Base-by-base conservation (phyloP, 768 basidiomycete species). In the Udeniomyces megalosporus region DNA sequence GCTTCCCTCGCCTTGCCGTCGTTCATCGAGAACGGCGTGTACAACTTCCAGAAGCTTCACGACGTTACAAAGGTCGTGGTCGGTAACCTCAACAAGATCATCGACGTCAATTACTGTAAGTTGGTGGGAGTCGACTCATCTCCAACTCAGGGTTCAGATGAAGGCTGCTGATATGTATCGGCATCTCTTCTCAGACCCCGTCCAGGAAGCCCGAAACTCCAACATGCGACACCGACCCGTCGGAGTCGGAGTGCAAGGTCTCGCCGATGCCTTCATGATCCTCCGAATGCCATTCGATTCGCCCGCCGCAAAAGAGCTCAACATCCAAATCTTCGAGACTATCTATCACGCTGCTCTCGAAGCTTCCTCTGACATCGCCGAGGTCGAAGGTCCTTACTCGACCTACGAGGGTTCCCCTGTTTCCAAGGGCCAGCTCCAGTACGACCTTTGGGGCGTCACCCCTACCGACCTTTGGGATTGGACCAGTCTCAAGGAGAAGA, bases 151-250 rank as follows among this genome's bases (percentile, higher is more conserved):
- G n/a, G n/a, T n/a, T n/a, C n/a, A n/a, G n/a, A n/a, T n/a, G n/a
- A n/a, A n/a, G n/a, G n/a, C n/a, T n/a, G n/a, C n/a, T n/a, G n/a
- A n/a, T n/a, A n/a, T n/a, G n/a, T n/a, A n/a, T n/a, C n/a, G n/a
- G n/a, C n/a, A n/a, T n/a, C n/a, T n/a, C n/a, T n/a, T n/a, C n/a
- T 32, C 44, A 61, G 60, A 99, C 72, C 93, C 95, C 28, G 82
- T 92, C 58, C 83, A 83, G 35, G 90, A 95, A 73, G 89, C 95
- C 24, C 84, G 82, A 63, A 82, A 80, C 62, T 95, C 90, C 47
- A 97, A 97, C 81, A 85, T 85, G 82, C 90, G 93, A 63, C 89
- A 96, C 74, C 87, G 95, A 52, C 95, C 95, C 55, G 90, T 99
- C 67, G 95, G 95, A 68, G 77, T 99, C 68, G 95, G 95, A 72